Base-by-base conservation (phyloP, 345 rosid species). In the Acer saccharum region DNA sequence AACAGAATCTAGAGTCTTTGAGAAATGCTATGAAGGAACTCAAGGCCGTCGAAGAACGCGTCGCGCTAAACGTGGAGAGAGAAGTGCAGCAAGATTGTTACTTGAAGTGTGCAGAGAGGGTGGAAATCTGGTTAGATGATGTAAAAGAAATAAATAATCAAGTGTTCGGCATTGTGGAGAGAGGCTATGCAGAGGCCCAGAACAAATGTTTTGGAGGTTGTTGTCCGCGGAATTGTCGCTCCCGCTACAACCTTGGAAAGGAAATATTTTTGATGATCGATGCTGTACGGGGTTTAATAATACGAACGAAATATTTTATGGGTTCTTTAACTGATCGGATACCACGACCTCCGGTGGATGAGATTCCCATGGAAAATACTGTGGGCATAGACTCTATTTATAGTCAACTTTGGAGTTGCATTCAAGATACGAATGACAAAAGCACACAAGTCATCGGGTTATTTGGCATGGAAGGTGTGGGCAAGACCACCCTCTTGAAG, bases 401-500 rank as follows among this genome's bases (percentile, higher is more conserved):
- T 1, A 2, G 0, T 4, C 18, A 72, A 72, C 54, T 72, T 58
- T 58, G 52, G 52, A 7, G 11, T 32, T 57, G 65, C 29, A 4
- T 57, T n/a, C 65, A 35, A 35, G n/a, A 72, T 23, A 3, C 0
- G 14, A 0, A 32, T 3, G 35, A 32, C 3, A 3, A 0, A 2
- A 60, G 14, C 0, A 10, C 10, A 2, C 7, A 27, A n/a, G 25
- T 21, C 10, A 60, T 72, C 7, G 68, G 68, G 35, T 41, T 73
- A 14, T 61, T 39, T 23, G 68, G 68, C 3, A 60, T 21, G 41
- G 76, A 58, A 3, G 58, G 76, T 7, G 68, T 73, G 20, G 76
- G 76, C 1, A 73, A 61, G 76, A 73, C 58, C 13, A 73, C 41
- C 54, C 68, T 44, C 21, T 41, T 73, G 46, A 58, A 61, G 68